Percentiles rank a stretch among this genome's conserved stretches.
Evolutionary conservation across 768 basidiomycete species (phyloP).

Genomic region (Crucibulum laeve): DNA sequence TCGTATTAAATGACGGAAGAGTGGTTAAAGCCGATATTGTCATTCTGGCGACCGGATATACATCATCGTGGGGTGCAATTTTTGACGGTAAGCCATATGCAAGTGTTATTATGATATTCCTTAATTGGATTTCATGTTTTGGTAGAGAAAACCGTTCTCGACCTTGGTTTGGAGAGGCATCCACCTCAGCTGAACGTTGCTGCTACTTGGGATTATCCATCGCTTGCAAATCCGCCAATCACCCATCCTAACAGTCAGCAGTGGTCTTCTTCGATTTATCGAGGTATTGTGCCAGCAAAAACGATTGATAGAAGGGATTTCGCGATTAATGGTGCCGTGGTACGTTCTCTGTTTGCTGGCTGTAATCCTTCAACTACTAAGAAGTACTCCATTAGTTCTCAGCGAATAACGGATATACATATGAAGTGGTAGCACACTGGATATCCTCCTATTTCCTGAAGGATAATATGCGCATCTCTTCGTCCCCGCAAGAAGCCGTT

Average conservation of each 20-base stretch:
- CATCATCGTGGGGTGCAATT: constrained; percentile 48
- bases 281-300: constrained; percentile 58
- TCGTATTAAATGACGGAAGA: constrained; percentile 40
- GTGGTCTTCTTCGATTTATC: constrained; percentile 48
- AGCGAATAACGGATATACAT: constrained; percentile 48
- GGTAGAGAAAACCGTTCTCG: constrained; percentile 41
- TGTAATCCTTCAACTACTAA: neutral
- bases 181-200: constrained; percentile 15
- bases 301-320: constrained; percentile 54
- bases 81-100: constrained; percentile 22
- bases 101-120: neutral
- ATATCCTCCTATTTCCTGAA: constrained; percentile 57
- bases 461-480: constrained; percentile 49
- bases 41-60: constrained; percentile 56
- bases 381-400: constrained; percentile 41
- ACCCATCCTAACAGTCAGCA: constrained; percentile 23
- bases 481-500: constrained; percentile 41
- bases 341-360: constrained; percentile 19
- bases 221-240: constrained; percentile 34
- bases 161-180: constrained; percentile 46
- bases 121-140: neutral
- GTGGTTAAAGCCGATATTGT: constrained; percentile 38
- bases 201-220: constrained; percentile 31
- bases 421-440: constrained; percentile 58
- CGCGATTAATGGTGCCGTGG: constrained; percentile 59